Evolutionary conservation across 768 basidiomycete genomes (phyloP), one percentile per base, ranked within the genome.

Genomic region (Boletales sp.): DNA sequence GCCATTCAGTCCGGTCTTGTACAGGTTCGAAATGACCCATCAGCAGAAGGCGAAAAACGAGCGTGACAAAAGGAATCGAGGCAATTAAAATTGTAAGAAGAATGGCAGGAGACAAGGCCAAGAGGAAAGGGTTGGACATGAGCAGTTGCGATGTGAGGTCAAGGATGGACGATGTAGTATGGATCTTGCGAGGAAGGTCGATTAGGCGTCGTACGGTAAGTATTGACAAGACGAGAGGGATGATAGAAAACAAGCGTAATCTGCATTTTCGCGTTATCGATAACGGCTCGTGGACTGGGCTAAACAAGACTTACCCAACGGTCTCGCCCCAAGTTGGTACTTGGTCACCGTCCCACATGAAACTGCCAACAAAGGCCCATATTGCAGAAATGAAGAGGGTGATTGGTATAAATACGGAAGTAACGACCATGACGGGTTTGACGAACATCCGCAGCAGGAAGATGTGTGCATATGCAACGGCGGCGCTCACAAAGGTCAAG

Each of bases 261-360:
- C 63, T 52, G 45, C 40, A 17, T 15, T 37, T 37, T 19, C 56
- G 36, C 41, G 52, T 62, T 21, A 62, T 27, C 14, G 13, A 21
- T n/a, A n/a, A n/a, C n/a, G n/a, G n/a, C n/a, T n/a, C n/a, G n/a
- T n/a, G 29, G n/a, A 41, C 9, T n/a, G 42, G 32, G 47, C 51
- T 21, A 35, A 15, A 54, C 40, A 38, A 14, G 13, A 71, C 84
- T 69, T 58, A 88, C 87, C 88, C 88, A 40, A 83, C 75, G 19
- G 85, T 87, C 69, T 90, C 87, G 43, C 87, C 86, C 89, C 88
- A 90, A 11, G 87, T 87, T 34, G 83, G 83, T 49, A 79, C 81
- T 37, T 65, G 63, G 47, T 69, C 62, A n/a, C 60, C 64, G 46
- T 76, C 77, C 74, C 77, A 80, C 71, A 80, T 74, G 56, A 90